These are phyloP conservation scores for Alternaria postmessia DNA, from an alignment of 2,329 filamentous ascomycete genomes.

Conservation along the genomic window DNA sequence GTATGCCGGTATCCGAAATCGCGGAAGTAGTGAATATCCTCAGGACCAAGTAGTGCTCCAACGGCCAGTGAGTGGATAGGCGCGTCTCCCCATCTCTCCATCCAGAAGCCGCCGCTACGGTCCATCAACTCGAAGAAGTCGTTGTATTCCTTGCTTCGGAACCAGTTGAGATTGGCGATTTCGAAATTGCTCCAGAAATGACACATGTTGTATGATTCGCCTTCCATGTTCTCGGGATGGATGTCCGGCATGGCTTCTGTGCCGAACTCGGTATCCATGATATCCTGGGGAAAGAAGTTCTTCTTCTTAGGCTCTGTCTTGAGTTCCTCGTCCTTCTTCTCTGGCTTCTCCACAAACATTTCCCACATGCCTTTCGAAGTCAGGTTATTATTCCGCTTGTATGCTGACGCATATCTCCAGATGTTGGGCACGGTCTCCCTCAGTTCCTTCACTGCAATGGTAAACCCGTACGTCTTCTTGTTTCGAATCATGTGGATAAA, in stretches of 20 bases:
- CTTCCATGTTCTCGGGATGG: conserved; percentile 93
- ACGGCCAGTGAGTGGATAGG: conserved; percentile 97
- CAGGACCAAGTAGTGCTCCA: conserved; percentile 80
- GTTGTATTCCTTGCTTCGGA: conserved; percentile 95
- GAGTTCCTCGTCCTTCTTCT: conserved; percentile 64
- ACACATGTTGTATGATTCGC: conserved; percentile 99
- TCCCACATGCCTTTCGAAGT: conserved; percentile 95
- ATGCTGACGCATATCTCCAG: conserved; percentile 97
- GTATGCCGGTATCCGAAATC: conserved; percentile 98
- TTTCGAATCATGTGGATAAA: conserved; percentile 92
- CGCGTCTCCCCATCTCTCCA: conserved; percentile 98
- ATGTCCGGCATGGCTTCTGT: conserved; percentile 77
- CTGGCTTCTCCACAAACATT: conserved; percentile 89
- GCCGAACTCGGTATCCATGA: conserved; percentile 77
- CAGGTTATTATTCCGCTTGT: conserved; percentile 90
- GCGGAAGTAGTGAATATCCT: conserved; percentile 97
- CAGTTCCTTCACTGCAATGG: conserved; percentile 97
- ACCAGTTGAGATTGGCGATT: conserved; percentile 93
- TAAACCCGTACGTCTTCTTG: conserved; percentile 99
- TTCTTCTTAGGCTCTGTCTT: conserved; percentile 73
- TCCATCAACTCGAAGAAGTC: conserved; percentile 99
- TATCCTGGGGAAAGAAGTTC: conserved; percentile 79
- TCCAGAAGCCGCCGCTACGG: conserved; percentile 97
- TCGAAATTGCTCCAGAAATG: conserved; percentile 99
- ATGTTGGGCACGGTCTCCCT: conserved; percentile 98